Conservation (phyloP, 805 yeast species). For the Wickerhamomyces queroliae region DNA sequence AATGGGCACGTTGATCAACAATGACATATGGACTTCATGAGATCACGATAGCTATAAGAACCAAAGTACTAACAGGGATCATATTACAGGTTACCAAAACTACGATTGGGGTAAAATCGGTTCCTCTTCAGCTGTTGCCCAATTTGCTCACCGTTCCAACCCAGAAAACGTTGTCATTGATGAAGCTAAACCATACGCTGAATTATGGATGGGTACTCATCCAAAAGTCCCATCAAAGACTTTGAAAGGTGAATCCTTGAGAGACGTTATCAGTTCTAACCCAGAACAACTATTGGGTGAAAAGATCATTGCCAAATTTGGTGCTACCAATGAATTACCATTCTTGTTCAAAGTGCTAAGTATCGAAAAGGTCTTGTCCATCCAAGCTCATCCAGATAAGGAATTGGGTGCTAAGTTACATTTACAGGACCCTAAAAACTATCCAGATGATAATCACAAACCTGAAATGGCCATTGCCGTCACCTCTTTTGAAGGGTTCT, state of each 20-base stretch:
- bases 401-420: conserved; percentile 71
- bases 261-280: conserved; percentile 56
- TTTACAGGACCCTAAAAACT: conserved; percentile 80
- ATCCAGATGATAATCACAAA: conserved; percentile 97
- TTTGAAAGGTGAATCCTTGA: conserved; percentile 50
- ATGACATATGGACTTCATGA: neutral
- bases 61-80: neutral
- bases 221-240: conserved; percentile 81
- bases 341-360: conserved; percentile 92
- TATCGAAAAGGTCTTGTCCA: conserved; percentile 85
- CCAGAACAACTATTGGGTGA: conserved; percentile 59
- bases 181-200: conserved; percentile 86
- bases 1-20: neutral
- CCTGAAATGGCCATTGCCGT: conserved; percentile 99
- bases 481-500: conserved; percentile 93
- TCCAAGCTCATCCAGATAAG: conserved; percentile 98
- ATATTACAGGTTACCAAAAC: conserved; percentile 55
- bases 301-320: conserved; percentile 57
- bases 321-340: conserved; percentile 69
- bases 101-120: conserved; percentile 92
- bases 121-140: conserved; percentile 80
- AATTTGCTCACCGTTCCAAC: conserved; percentile 69
- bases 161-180: conserved; percentile 50
- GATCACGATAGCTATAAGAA: neutral
- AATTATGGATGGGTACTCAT: conserved; percentile 99